Base-by-base conservation (phyloP, 164 flowering plant species). In the Aristolochia californica region DNA sequence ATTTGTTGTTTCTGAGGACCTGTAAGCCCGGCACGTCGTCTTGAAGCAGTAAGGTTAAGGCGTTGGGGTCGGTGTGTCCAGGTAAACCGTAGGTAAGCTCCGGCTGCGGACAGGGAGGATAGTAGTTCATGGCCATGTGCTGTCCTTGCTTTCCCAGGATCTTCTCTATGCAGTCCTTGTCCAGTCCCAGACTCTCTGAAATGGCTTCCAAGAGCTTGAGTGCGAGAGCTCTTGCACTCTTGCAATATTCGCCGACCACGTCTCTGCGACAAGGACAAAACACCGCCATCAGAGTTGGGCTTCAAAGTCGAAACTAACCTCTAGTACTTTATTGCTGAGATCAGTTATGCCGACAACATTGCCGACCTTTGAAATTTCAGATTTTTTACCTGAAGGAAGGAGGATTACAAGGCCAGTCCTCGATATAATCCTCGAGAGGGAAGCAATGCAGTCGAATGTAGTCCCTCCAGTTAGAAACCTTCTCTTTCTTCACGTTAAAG, bases 91-190 rank as follows among this genome's bases (percentile, higher is more conserved):
- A 83, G 16, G 88, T 81, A 3, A 84, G 80, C 57, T 87, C 88
- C 0, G 90, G 95, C 54, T 82, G 63, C 4, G 91, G 95, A 45
- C 91, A 87, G 4, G 82, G 80, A 13, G 91, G 90, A 62, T 84
- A 84, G 76, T 77, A 80, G 60, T 87, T 87, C 27, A 84, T 50
- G 50, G 90, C 88, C 87, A 86, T 80, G 59, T 79, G 84, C 48
- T 83, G 94, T 1, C 76, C 89, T 14, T 80, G 84, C 51, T 73
- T 66, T 7, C 77, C 68, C n/a, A 84, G 16, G 13, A 65, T 60
- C 45, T 67, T 65, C 0, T 45, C 65, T 25, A 83, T 76, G 62
- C 70, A 66, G 13, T 78, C 81, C 25, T 43, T 70, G 24, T 69
- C 70, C 38, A 83, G 58, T 0, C 86, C 86, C 24, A 82, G 64